Evolutionary conservation across 2,329 filamentous ascomycete genomes (phyloP), one percentile per base, ranked within the genome.

Genomic region (Aureobasidium sp.): DNA sequence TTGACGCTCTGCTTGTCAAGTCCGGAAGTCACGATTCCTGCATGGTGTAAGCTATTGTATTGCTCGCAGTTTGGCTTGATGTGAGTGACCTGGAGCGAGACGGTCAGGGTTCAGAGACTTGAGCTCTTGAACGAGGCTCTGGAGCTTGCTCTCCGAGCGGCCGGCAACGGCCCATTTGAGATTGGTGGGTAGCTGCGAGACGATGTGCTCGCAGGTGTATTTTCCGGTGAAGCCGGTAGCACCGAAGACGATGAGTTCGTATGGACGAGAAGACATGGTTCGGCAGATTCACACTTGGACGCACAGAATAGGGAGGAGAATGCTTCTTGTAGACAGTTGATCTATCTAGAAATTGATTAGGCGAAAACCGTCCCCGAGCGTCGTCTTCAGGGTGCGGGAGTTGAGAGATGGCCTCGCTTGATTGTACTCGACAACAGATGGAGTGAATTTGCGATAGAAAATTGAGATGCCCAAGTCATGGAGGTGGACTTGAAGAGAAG

Each of bases 101-200:
- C 92, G 86, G 72, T 95, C 86, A 2, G 85, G 79, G 70, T 89
- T 89, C 63, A 88, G 69, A 62, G 76, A 71, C 68, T 85, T 85
- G 71, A 92, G 81, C 60, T 89, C 84, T 58, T 85, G 78, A 8
- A 85, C 84, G 12, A 97, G 74, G 44, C 77, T 75, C 66, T 88
- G 82, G 5, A 97, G 81, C 73, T 96, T 96, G 53, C 80, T 77
- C 53, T 81, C 77, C n/a, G 89, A 92, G 29, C 92, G 88, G 33
- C 92, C 92, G 49, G 91, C 90, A 61, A 97, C 79, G 15, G 90
- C 92, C 92, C 92, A 97, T 77, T 85, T 91, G 64, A 96, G 74
- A 71, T 90, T 83, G 19, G 88, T 90, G 0, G 91, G 88, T 0
- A 91, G 78, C 66, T 83, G 77, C 15, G 80, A 81, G 58, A 85